phyloP scores from a whole-genome alignment of 352 stramenopile genomes.

The Phytophthora macrochlamydospora region DNA sequence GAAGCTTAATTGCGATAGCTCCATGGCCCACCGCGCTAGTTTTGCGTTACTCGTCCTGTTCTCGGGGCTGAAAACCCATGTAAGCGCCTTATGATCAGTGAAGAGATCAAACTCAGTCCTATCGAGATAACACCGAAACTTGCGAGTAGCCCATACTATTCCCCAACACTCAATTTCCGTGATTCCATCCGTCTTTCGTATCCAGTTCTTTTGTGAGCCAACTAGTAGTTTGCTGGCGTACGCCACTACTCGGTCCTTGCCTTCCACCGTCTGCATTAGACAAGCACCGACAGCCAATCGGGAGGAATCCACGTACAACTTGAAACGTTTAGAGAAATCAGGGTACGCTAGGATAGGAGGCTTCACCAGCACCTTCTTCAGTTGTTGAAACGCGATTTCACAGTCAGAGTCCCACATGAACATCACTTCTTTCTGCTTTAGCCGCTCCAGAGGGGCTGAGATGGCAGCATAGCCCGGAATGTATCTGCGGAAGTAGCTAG shows the following conservation, averaged over 20 bases:
- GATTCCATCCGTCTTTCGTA: neutral
- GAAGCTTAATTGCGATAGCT: neutral
- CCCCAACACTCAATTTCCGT: neutral
- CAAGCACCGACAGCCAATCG: neutral
- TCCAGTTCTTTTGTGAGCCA: neutral
- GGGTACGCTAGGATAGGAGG: neutral
- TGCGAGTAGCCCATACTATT: neutral
- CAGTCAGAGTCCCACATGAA: neutral
- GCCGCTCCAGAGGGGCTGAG: neutral
- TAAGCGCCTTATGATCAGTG: neutral
- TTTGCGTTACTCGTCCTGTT: constrained; percentile 1
- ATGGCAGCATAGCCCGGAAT: constrained; percentile 5
- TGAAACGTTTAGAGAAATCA: neutral
- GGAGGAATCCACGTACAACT: neutral
- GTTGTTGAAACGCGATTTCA: neutral
- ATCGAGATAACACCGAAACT: neutral
- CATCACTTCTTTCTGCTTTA: neutral
- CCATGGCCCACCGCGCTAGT: neutral
- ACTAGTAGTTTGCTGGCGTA: neutral
- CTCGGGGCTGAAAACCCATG: neutral
- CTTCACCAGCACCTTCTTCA: neutral
- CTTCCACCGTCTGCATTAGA: neutral
- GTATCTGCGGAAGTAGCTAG: constrained; percentile 1
- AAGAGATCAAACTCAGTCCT: neutral
- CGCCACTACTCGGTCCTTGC: neutral